Evolutionary conservation across 1,139 yeast species (phyloP), one percentile per base, ranked within the genome.

Genomic region (Sugiyamaella novakii): DNA sequence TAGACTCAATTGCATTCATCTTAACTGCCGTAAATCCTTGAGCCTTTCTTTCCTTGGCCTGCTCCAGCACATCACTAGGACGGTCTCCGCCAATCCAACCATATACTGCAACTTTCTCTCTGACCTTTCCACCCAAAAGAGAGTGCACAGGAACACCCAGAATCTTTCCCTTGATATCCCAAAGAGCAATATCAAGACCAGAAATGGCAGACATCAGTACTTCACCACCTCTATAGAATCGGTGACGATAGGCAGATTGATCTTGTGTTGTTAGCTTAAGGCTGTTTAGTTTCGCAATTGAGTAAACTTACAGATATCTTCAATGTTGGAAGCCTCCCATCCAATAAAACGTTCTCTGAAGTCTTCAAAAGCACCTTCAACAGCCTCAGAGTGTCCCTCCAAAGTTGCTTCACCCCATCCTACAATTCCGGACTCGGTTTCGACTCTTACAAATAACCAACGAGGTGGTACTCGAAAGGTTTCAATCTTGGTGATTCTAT

Each of bases 81-180:
- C 61, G 56, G 55, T 64, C 68, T 7, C 68, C 68, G 11, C 68
- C 68, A 46, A 64, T 64, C 68, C 68, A 64, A n/a, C 66, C 65
- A 43, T 64, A 64, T 12, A 64, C 68, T 12, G 53, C 52, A 21
- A 64, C 59, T 24, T 57, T 48, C 31, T 65, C 66, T 47, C 68
- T 54, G 11, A 64, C 66, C 43, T 57, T 57, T 19, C 68, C 68
- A 12, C 68, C 68, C 5, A 64, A 55, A 21, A 64, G 57, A 43
- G 64, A 60, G 42, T 54, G 63, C 18, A 64, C 59, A 3, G 68
- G 68, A 5, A 64, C 67, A n/a, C 64, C 64, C 8, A 65, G 61
- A 5, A 58, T 54, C 49, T 63, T 64, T 24, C 68, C 68, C 50
- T 65, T 65, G 50, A 64, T 56, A 52, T 64, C 68, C 68, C 68